Base-by-base conservation (phyloP, 2,329 filamentous ascomycete species). In the Kalmusia sp. region DNA sequence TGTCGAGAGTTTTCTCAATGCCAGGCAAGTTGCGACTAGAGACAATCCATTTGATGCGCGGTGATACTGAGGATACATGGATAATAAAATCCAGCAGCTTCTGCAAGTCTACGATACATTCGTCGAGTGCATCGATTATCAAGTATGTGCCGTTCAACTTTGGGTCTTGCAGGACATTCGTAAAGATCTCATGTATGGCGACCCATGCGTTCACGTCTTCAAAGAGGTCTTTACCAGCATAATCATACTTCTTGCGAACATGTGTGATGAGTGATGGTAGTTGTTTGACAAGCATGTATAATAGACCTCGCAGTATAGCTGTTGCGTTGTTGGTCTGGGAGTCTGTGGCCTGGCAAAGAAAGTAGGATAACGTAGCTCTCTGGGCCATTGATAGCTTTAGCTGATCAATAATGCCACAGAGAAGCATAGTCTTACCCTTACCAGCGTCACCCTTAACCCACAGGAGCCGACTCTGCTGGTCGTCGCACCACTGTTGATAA, bases 401-500 rank as follows among this genome's bases (percentile, higher is more conserved):
- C 17, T 44, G 27, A 8, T 44, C n/a, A 4, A 33, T 22, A 28
- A 44, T 44, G 4, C 40, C 40, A 9, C 40, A 44, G 27, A 44
- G 40, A 1, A 44, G 40, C 40, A 44, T 44, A 9, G 40, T 33
- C 15, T 44, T 44, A 2, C 40, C 40, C 17, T 44, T 44, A 15
- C 40, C 40, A 3, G 35, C 7, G 14, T 38, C 35, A 12, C 35
- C 35, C 8, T 38, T 38, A 1, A 38, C 15, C 35, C 39, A 43
- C 8, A 43, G 25, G 8, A 43, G n/a, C 15, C 27, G 25, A 15
- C 25, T 21, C 6, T 43, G 25, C 15, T 19, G 11, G 14, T 21
- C 15, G 6, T 31, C 6, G 5, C 17, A 27, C 39, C 39, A 43
- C 19, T 15, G 25, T 14, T 43, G 24, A 9, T 19, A 43, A 9